These are phyloP conservation scores for Lablab purpureus DNA, from an alignment of 306 rosid genomes.

Conservation along the genomic window DNA sequence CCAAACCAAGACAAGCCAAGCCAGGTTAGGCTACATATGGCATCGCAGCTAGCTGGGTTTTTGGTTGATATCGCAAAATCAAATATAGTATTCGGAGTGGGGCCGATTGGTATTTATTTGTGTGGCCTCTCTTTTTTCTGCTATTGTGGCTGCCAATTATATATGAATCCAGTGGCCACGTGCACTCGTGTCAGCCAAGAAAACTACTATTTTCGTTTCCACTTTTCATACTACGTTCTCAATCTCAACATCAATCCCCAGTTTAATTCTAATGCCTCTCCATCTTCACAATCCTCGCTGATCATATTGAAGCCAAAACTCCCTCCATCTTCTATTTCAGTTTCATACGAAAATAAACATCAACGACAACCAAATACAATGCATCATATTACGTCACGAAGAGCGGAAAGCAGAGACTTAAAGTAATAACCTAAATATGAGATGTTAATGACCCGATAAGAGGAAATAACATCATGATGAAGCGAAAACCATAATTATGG, in stretches of 20 bases:
- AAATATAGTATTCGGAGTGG: background rate
- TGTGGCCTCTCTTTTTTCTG: conserved; percentile 39
- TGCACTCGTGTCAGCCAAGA: conserved; percentile 47
- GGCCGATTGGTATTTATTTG: conserved; percentile 29
- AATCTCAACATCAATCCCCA: conserved; percentile 3
- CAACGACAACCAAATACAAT: background rate
- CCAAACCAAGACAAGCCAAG: background rate
- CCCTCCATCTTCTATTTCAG: background rate
- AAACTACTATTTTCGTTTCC: background rate
- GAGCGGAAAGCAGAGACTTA: background rate
- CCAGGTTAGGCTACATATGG: background rate
- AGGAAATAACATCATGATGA: background rate
- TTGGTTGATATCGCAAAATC: background rate
- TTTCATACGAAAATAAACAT: background rate
- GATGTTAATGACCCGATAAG: background rate
- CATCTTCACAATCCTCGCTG: conserved; percentile 7
- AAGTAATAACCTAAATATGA: background rate
- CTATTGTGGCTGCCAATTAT: conserved; percentile 26
- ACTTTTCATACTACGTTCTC: background rate
- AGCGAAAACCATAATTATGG: background rate
- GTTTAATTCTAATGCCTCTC: background rate
- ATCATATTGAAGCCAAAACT: background rate
- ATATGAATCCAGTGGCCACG: conserved; percentile 37
- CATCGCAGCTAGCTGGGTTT: background rate
- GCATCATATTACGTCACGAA: background rate